phyloP scores from a whole-genome alignment of 306 rosid genomes.

The Trichosanthes truncata region DNA sequence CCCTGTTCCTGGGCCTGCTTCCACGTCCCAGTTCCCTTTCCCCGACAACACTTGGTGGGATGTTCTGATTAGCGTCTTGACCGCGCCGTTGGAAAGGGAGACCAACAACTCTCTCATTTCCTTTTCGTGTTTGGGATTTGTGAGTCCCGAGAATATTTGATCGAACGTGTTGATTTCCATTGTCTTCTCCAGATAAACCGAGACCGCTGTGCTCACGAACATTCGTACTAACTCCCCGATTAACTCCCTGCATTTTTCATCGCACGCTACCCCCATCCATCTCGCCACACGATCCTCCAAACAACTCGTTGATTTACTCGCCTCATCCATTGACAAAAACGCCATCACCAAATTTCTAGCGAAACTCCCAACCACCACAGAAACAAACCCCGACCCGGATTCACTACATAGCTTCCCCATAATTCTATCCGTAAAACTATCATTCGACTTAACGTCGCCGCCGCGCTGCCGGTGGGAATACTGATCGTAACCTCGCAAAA shows the following conservation, averaged over 20 bases:
- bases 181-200: constrained; percentile 81
- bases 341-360: constrained; percentile 60
- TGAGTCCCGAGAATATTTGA: constrained; percentile 62
- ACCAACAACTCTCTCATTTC: constrained; percentile 52
- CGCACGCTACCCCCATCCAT: constrained; percentile 49
- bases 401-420: constrained; percentile 45
- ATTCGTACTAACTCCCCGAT: constrained; percentile 59
- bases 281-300: not conserved
- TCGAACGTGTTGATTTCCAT: constrained; percentile 64
- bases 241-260: constrained; percentile 35
- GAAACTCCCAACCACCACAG: constrained; percentile 73
- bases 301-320: constrained; percentile 21
- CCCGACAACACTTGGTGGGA: constrained; percentile 61
- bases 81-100: constrained; percentile 52
- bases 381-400: constrained; percentile 68
- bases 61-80: constrained; percentile 59
- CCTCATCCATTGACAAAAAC: constrained; percentile 22
- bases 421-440: constrained; percentile 24
- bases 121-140: constrained; percentile 56
- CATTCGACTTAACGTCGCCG: not conserved
- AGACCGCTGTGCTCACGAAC: constrained; percentile 65
- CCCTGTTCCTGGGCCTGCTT: constrained; percentile 1
- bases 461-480: not conserved
- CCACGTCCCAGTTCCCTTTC: constrained; percentile 9
- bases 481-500: constrained; percentile 37